These are phyloP conservation scores for Leucocoprinus leucothites DNA, from an alignment of 768 basidiomycete genomes.

Conservation along the genomic window DNA sequence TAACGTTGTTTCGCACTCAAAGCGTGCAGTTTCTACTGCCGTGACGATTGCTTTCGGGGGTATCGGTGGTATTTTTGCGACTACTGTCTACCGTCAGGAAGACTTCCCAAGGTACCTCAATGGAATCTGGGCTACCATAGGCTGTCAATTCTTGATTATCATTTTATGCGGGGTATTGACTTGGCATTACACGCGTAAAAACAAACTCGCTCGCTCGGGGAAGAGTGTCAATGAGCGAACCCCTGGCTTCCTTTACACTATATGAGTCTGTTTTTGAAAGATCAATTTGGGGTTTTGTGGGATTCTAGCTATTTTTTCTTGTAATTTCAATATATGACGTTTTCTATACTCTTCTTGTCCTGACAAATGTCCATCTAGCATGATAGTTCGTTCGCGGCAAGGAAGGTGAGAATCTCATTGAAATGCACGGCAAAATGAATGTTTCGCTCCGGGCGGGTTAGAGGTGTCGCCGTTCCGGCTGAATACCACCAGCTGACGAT, in stretches of 20 bases:
- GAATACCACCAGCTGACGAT: too few relatives aligned
- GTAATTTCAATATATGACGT: too few relatives aligned
- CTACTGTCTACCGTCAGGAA: conserved; percentile 31
- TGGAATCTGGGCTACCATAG: conserved; percentile 35
- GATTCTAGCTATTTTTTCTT: too few relatives aligned
- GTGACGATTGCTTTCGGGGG: conserved; percentile 33
- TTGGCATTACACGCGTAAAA: conserved; percentile 25
- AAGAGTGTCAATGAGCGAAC: conserved; percentile 30
- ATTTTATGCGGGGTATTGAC: conserved; percentile 24
- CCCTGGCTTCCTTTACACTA: conserved; percentile 38
- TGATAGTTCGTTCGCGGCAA: too few relatives aligned
- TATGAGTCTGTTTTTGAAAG: too few relatives aligned
- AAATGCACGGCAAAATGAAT: too few relatives aligned
- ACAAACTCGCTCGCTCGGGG: conserved; percentile 29
- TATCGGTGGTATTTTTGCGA: conserved; percentile 37
- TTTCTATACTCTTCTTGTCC: too few relatives aligned
- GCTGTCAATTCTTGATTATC: conserved; percentile 31
- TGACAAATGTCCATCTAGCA: too few relatives aligned
- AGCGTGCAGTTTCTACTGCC: conserved; percentile 37
- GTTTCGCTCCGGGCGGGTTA: too few relatives aligned
- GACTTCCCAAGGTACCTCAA: conserved; percentile 30
- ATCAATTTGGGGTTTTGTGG: too few relatives aligned
- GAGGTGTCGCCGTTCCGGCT: too few relatives aligned
- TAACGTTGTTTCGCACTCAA: conserved; percentile 33
- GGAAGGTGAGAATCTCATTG: too few relatives aligned